Evolutionary conservation across 2,329 filamentous ascomycete species (phyloP).

Genomic region (Colletotrichum sp.): DNA sequence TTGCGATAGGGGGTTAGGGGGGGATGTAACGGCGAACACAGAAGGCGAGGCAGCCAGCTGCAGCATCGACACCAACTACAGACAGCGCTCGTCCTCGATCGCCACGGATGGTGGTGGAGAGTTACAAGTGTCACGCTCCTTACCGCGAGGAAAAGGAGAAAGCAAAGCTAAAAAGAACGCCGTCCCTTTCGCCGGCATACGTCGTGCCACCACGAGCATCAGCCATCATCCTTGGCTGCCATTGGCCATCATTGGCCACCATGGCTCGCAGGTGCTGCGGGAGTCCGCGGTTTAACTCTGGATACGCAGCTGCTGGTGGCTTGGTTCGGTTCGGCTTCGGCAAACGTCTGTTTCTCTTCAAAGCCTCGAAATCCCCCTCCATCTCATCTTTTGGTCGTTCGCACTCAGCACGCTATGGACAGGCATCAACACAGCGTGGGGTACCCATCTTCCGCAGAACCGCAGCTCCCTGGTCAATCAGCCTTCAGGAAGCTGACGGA

Average conservation of each 20-base stretch:
- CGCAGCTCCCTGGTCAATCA: neutral
- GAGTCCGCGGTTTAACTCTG: neutral
- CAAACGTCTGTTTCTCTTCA: neutral
- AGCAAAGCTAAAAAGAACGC: slow-evolving; percentile 15
- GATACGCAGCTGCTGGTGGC: neutral
- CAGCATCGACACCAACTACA: neutral
- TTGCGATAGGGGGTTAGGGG: neutral
- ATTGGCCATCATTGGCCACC: neutral
- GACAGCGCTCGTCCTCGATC: neutral
- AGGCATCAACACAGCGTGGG: neutral
- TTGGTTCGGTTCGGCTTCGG: neutral
- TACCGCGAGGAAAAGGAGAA: slow-evolving; percentile 10
- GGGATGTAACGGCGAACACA: neutral
- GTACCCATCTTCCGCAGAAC: neutral
- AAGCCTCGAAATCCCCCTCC: neutral
- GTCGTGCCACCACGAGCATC: slow-evolving; percentile 9
- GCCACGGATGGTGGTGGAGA: neutral
- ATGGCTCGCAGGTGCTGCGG: neutral
- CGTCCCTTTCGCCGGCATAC: slow-evolving; percentile 3
- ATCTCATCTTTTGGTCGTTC: neutral
- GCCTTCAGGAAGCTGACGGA: slow-evolving; percentile 1
- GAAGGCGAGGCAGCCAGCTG: neutral
- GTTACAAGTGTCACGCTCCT: neutral
- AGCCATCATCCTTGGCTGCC: slow-evolving; percentile 14
- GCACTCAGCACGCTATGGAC: neutral